Base-by-base conservation (phyloP, 169 alveolate species). In the Cryptosporidium meleagridis region DNA sequence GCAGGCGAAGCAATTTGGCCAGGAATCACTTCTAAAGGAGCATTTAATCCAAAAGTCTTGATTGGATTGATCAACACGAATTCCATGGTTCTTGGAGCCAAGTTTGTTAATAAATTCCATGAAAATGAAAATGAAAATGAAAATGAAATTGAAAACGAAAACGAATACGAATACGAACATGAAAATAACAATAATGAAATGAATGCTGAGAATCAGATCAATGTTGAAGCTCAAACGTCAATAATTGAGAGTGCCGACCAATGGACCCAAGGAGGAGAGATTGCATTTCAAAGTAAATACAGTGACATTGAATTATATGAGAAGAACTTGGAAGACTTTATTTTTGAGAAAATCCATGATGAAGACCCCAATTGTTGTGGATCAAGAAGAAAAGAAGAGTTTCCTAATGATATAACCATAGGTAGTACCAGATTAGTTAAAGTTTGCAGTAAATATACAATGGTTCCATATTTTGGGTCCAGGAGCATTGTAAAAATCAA, bases 251-350 rank as follows among this genome's bases (percentile, higher is more conserved):
- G 18, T 18, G 23, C 10, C 3, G 86, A 73, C 1, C 55, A 80
- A 26, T 61, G 89, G 89, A 61, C 73, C 12, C 89, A 80, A 35
- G 89, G 89, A 59, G 89, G 89, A 16, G 89, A 80, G 35, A 62
- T 80, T 23, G 16, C 33, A 7, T 65, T 80, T 29, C 45, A 29
- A 26, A 41, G 67, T 18, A 80, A 65, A 31, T 55, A 65, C n/a
- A 80, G 44, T 5, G 37, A 37, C 10, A 8, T 80, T 35, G 58
- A 59, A 39, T 33, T 80, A 33, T 23, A 45, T 26, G 89, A 65
- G 41, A 21, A 62, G 35, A 37, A 26, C 35, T 21, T 80, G 23
- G 89, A 80, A 14, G 65, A 80, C 26, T 80, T 59, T 52, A 39
- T 58, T 39, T 23, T 62, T 18, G 68, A 80, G 33, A 31, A 59